phyloP scores from a whole-genome alignment of 2,329 filamentous ascomycete species.

The Capronia americana region DNA sequence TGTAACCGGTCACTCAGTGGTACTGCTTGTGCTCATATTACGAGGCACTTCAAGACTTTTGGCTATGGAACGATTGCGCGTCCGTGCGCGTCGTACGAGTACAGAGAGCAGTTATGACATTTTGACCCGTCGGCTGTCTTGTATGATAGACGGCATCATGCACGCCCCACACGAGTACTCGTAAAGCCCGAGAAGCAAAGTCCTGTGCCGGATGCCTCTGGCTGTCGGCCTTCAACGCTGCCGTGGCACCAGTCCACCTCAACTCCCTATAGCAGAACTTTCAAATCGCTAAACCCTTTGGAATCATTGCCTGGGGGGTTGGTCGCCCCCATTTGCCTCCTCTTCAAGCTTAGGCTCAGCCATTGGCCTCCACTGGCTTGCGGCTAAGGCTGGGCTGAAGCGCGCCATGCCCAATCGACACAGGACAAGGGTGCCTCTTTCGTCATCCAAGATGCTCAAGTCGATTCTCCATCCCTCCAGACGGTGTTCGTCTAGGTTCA shows the following conservation, averaged over 20 bases:
- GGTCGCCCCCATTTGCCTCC: neutral
- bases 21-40: neutral
- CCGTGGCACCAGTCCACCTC: neutral
- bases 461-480: conserved; percentile 9
- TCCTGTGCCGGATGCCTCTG: neutral
- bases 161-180: neutral
- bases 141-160: neutral
- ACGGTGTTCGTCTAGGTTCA: conserved; percentile 15
- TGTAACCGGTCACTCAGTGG: neutral
- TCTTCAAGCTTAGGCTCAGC: neutral
- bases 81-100: too few species aligned
- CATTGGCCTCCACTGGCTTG: conserved; percentile 7
- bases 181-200: conserved; percentile 2
- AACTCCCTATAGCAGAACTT: neutral
- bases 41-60: neutral
- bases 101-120: conserved; percentile 8
- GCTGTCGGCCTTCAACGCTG: neutral
- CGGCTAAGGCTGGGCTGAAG: conserved; percentile 8
- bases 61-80: conserved; percentile 1
- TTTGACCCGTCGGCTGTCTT: neutral
- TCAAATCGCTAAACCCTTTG: neutral
- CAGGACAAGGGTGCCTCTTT: conserved; percentile 24
- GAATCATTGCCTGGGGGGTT: neutral
- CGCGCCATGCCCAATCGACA: conserved; percentile 22
- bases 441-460: conserved; percentile 24